These are phyloP conservation scores for Fraxinus sp. DNA, from an alignment of 305 asterid genomes.

Conservation along the genomic window DNA sequence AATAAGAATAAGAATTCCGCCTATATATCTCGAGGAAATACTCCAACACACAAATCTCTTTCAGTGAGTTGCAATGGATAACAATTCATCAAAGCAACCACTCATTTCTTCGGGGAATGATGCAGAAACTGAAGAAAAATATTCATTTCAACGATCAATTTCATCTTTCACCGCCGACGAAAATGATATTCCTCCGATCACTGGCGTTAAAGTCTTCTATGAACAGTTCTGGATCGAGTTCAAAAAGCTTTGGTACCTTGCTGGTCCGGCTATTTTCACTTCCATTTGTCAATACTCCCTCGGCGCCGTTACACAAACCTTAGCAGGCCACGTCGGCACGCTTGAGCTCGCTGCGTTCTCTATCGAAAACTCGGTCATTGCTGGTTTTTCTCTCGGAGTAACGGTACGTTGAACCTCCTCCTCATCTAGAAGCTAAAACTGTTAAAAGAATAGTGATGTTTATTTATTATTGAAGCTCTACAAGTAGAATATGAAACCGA, in stretches of 20 bases:
- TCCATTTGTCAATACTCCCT: slow-evolving; percentile 36
- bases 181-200: slow-evolving; percentile 30
- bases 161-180: slow-evolving; percentile 24
- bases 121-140: not conserved
- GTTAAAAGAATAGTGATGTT: not conserved
- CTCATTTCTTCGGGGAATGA: not conserved
- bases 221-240: slow-evolving; percentile 28
- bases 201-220: slow-evolving; percentile 17
- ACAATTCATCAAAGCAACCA: not conserved
- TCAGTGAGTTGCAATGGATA: not conserved
- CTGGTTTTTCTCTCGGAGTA: slow-evolving; percentile 23
- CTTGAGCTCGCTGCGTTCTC: slow-evolving; percentile 42
- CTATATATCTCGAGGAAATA: not conserved
- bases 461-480: not conserved
- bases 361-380: slow-evolving; percentile 24
- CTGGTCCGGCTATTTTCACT: slow-evolving; percentile 45
- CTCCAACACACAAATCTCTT: not conserved
- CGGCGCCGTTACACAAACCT: slow-evolving; percentile 40
- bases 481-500: too few species aligned
- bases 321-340: slow-evolving; percentile 41
- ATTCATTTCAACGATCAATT: not conserved
- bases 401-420: not conserved
- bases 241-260: slow-evolving; percentile 31
- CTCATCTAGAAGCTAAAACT: not conserved
- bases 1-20: not conserved